Evolutionary conservation across 805 yeast genomes (phyloP).

Genomic region (Hanseniaspora opuntiae): DNA sequence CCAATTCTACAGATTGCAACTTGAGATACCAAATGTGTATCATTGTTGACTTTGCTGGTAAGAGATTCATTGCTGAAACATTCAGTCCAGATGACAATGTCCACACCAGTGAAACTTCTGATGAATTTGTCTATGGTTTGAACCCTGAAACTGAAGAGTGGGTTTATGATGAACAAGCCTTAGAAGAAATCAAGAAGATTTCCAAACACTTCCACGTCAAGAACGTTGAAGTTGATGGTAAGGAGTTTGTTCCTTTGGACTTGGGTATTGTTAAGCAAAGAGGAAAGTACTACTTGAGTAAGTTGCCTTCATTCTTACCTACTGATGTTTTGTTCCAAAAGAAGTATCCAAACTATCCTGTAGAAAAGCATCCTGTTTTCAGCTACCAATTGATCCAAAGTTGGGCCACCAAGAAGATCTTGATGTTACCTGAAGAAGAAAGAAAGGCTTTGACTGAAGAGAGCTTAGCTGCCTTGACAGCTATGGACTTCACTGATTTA

Average conservation of each 20-base stretch:
- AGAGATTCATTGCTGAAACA: constrained; percentile 78
- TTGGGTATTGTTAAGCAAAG: constrained; percentile 82
- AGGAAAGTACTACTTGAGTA: constrained; percentile 71
- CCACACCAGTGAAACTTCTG: background rate
- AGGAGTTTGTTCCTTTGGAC: constrained; percentile 33
- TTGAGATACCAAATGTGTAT: constrained; percentile 55
- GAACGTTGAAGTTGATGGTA: constrained; percentile 39
- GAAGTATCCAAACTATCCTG: constrained; percentile 27
- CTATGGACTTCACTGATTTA: constrained; percentile 20
- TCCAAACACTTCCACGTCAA: constrained; percentile 70
- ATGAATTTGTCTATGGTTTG: constrained; percentile 29
- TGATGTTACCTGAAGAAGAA: constrained; percentile 26
- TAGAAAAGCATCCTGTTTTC: constrained; percentile 54
- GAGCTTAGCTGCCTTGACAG: constrained; percentile 17
- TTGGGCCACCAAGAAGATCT: constrained; percentile 69
- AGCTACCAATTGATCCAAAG: constrained; percentile 79
- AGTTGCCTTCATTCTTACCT: constrained; percentile 73
- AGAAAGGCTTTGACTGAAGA: constrained; percentile 20
- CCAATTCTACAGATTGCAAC: background rate
- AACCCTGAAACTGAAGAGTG: constrained; percentile 58
- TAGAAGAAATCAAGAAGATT: constrained; percentile 41
- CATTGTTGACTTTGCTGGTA: constrained; percentile 83
- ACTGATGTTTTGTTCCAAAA: constrained; percentile 68
- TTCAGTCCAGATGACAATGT: constrained; percentile 68
- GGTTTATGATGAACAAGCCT: constrained; percentile 40